These are phyloP conservation scores for Corinectria fuckeliana DNA, from an alignment of 2,329 filamentous ascomycete genomes.

Conservation along the genomic window DNA sequence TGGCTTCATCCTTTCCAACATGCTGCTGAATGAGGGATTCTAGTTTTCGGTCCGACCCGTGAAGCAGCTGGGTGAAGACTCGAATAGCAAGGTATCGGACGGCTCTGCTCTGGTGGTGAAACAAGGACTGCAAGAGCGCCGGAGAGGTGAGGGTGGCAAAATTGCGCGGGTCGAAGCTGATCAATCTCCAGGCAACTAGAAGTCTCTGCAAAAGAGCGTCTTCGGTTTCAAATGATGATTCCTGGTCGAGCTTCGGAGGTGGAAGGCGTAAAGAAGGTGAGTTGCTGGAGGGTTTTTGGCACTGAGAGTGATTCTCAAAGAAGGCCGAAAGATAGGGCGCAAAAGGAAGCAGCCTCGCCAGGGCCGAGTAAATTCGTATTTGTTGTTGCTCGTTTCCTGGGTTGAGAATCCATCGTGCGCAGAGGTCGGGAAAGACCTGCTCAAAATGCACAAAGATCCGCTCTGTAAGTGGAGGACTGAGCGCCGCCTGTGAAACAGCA, in stretches of 20 bases:
- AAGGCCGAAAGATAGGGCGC: conserved; percentile 80
- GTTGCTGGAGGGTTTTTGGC: conserved; percentile 22
- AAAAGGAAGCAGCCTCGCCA: conserved; percentile 82
- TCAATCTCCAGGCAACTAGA: conserved; percentile 72
- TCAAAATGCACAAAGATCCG: conserved; percentile 77
- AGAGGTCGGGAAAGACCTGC: conserved; percentile 79
- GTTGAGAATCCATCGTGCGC: conserved; percentile 75
- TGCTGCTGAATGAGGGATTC: conserved; percentile 73
- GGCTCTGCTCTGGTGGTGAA: conserved; percentile 63
- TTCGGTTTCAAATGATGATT: conserved; percentile 32
- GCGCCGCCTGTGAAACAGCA: conserved; percentile 71
- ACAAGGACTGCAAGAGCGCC: conserved; percentile 71
- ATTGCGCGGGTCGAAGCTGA: conserved; percentile 74
- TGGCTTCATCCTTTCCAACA: conserved; percentile 64
- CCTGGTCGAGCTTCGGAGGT: conserved; percentile 40
- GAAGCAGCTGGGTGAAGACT: conserved; percentile 79
- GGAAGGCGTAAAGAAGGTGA: conserved; percentile 39
- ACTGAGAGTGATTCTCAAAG: conserved; percentile 52
- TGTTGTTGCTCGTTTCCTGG: conserved; percentile 47
- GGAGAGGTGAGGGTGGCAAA: conserved; percentile 72
- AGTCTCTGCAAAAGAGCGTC: conserved; percentile 40
- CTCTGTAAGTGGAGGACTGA: conserved; percentile 74
- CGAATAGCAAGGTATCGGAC: conserved; percentile 84
- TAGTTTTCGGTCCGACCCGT: conserved; percentile 79
- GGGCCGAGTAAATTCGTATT: conserved; percentile 67